These are phyloP conservation scores for Spatholobus suberectus DNA, from an alignment of 306 rosid genomes.

Conservation along the genomic window DNA sequence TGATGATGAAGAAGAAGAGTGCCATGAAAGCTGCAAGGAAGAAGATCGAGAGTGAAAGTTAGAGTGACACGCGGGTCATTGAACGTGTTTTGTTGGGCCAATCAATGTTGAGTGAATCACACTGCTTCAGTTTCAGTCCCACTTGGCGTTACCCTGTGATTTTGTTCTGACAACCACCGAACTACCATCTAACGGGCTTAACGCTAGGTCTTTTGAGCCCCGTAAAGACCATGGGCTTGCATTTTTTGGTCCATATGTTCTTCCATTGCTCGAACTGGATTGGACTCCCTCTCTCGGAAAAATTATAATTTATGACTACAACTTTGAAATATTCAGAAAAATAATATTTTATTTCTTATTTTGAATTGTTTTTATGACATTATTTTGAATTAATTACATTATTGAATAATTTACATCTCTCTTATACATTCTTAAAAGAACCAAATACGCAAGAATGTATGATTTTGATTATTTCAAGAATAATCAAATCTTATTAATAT, in stretches of 20 bases:
- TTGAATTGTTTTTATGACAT: no score
- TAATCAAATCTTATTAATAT: no score
- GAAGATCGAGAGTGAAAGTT: constrained; percentile 24
- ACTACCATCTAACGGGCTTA: constrained; percentile 16
- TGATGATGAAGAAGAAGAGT: constrained; percentile 12
- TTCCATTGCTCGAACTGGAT: no score
- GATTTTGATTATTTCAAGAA: no score
- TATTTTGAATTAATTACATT: no score
- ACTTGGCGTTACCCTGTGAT: neutral
- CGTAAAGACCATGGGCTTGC: no score
- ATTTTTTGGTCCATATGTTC: no score
- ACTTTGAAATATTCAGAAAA: neutral
- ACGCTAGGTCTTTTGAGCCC: neutral
- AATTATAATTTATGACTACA: neutral
- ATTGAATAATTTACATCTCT: no score
- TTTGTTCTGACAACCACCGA: neutral
- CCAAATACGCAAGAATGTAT: no score
- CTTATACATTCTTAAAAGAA: no score
- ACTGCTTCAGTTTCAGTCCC: constrained; percentile 27
- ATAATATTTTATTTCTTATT: no score
- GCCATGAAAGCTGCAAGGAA: neutral
- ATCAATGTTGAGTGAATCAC: neutral
- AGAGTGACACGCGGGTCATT: constrained; percentile 30
- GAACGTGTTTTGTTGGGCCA: constrained; percentile 15
- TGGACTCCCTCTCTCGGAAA: no score